These are phyloP conservation scores for Candida pini DNA, from an alignment of 805 yeast genomes.

Conservation along the genomic window DNA sequence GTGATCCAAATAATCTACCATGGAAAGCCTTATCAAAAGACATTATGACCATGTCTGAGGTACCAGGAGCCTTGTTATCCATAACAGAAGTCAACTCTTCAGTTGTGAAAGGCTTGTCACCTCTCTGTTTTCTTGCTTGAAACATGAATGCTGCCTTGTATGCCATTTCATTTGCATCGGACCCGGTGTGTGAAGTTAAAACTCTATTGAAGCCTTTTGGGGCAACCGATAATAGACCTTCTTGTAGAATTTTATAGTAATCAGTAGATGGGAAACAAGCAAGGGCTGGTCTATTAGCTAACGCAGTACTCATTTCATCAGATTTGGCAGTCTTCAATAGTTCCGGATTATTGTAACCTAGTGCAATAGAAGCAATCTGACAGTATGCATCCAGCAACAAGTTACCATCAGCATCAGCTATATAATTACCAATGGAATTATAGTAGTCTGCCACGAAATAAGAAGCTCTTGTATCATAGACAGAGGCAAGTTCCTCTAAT, in stretches of 20 bases:
- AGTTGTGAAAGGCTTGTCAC: slow-evolving; percentile 35
- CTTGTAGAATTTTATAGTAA: slow-evolving; percentile 41
- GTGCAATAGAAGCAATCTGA: slow-evolving; percentile 67
- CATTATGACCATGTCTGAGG: slow-evolving; percentile 46
- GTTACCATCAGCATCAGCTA: slow-evolving; percentile 63
- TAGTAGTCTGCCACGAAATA: slow-evolving; percentile 61
- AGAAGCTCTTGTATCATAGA: slow-evolving; percentile 57
- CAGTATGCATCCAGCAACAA: slow-evolving; percentile 57
- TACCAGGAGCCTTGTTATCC: slow-evolving; percentile 47
- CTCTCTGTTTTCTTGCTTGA: slow-evolving; percentile 46
- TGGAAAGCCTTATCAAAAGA: slow-evolving; percentile 54
- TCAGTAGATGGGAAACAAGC: slow-evolving; percentile 61
- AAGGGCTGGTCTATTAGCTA: slow-evolving; percentile 63
- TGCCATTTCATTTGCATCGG: slow-evolving; percentile 68
- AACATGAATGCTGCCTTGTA: slow-evolving; percentile 68
- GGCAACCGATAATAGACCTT: slow-evolving; percentile 51
- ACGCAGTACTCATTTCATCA: slow-evolving; percentile 56
- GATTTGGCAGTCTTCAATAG: slow-evolving; percentile 53
- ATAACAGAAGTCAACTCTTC: slow-evolving; percentile 44
- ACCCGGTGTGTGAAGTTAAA: slow-evolving; percentile 64
- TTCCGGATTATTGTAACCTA: slow-evolving; percentile 68
- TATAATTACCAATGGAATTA: slow-evolving; percentile 60
- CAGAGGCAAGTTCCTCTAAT: slow-evolving; percentile 36
- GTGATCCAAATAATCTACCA: slow-evolving; percentile 51
- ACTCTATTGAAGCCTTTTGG: slow-evolving; percentile 56